phyloP scores from a whole-genome alignment of 225 moss, liverwort and hornwort genomes.

The Physcomitrellopsis africana region DNA sequence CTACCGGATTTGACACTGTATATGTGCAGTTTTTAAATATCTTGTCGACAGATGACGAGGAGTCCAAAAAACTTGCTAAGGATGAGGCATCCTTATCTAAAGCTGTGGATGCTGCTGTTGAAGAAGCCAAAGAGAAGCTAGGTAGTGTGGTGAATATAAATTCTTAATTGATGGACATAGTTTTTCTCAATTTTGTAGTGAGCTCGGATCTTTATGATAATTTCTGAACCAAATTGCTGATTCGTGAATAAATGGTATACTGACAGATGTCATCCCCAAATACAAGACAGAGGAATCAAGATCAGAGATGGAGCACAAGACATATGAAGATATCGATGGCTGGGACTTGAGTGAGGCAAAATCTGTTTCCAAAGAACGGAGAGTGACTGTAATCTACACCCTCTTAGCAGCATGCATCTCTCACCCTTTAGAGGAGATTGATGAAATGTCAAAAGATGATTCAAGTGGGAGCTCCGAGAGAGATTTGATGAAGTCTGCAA shows the following conservation, averaged over 20 bases:
- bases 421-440: conserved; percentile 62
- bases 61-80: conserved; percentile 30
- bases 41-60: conserved; percentile 41
- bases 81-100: conserved; percentile 54
- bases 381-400: conserved; percentile 59
- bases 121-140: conserved; percentile 30
- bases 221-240: too few relatives aligned
- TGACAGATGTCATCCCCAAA: conserved; percentile 18
- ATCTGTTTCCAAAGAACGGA: conserved; percentile 51
- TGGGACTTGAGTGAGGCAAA: conserved; percentile 38
- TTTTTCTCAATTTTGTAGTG: too few relatives aligned
- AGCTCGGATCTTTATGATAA: too few relatives aligned
- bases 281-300: conserved; percentile 1
- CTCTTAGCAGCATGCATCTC: conserved; percentile 71
- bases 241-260: too few relatives aligned
- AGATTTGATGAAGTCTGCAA: background rate
- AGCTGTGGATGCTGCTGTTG: conserved; percentile 71
- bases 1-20: background rate
- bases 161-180: too few relatives aligned
- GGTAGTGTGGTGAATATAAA: too few relatives aligned
- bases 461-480: background rate
- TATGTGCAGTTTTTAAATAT: conserved; percentile 45
- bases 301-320: conserved; percentile 21
- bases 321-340: conserved; percentile 11
- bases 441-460: conserved; percentile 41